Base-by-base conservation (phyloP, 163 green algal species). In the Volvox carteri region DNA sequence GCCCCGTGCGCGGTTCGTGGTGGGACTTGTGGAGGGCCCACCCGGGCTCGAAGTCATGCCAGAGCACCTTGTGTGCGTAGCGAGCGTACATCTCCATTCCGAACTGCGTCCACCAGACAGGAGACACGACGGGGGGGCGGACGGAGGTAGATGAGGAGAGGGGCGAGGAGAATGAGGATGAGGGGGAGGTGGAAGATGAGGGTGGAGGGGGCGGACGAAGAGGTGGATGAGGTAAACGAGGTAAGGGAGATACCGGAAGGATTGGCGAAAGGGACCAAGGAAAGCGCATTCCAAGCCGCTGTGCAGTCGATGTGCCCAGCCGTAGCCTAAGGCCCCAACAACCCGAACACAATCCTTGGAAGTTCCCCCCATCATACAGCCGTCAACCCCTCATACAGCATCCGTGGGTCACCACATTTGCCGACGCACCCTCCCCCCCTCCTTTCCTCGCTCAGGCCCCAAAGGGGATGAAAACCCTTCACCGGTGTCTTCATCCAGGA, bases 1-100 rank as follows among this genome's bases (percentile, higher is more conserved):
- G 93, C 0, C 98, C 97, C 16, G 95, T 90, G 2, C 98, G 93
- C 28, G 97, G 95, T 88, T 96, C 92, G 89, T 99, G 98, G 92
- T 99, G 98, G 19, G 86, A 95, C 91, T 98, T 98, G 93, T 99
- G 97, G 76, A 99, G 92, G 25, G 92, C 83, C 95, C 96, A 98
- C 21, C 95, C 96, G 2, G 92, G 88, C 65, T 92, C 28, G 48
- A 95, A 95, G 68, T 99, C 97, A 87, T 99, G 98, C 98, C 98
- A 99, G 79, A 99, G 92, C 16, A 93, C 92, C 77, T 96, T 97
- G 93, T 99, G 98, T 21, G 97, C 97, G 84, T 92, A 99, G 18
- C 97, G 91, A 5, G 97, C 97, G 86, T 96, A 99, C 94, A 98
- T 98, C 92, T 99, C 97, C 97, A 99, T 99, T 16, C 95, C 95